Percentiles rank a stretch among this genome's conserved stretches.
phyloP scores from a whole-genome alignment of 2,329 filamentous ascomycete genomes.

The Parastagonospora avenae region DNA sequence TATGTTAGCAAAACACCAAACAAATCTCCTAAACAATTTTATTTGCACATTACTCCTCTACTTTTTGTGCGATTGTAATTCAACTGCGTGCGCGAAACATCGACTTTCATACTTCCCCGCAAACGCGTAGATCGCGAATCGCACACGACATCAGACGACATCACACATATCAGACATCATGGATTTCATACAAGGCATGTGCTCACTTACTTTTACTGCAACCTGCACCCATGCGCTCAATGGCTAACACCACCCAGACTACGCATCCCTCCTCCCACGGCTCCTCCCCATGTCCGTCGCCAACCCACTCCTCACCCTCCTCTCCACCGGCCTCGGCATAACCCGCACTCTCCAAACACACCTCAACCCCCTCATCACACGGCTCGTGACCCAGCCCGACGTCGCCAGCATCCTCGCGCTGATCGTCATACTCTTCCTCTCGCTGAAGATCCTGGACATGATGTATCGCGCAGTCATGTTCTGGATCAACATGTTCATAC shows the following conservation, averaged over 20 bases:
- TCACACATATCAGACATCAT: constrained; percentile 24
- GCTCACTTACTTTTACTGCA: neutral
- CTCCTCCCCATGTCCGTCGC: constrained; percentile 41
- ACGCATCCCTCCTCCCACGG: constrained; percentile 33
- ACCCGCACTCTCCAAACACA: constrained; percentile 34
- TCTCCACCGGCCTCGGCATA: constrained; percentile 36
- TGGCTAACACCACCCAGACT: constrained; percentile 37
- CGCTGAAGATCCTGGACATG: constrained; percentile 69
- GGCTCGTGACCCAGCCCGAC: constrained; percentile 46
- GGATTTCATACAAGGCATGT: constrained; percentile 37
- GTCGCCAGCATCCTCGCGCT: constrained; percentile 61
- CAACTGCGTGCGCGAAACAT: neutral
- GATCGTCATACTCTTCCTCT: constrained; percentile 66
- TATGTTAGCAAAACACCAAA: neutral
- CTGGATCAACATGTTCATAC: constrained; percentile 72
- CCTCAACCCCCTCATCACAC: constrained; percentile 35
- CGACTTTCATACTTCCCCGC: neutral
- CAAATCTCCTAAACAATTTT: neutral
- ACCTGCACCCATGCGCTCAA: neutral
- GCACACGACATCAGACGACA: constrained; percentile 12
- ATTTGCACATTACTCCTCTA: neutral
- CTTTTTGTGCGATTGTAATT: neutral
- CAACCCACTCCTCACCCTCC: constrained; percentile 33
- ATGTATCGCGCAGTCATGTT: constrained; percentile 74
- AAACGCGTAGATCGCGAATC: constrained; percentile 21